Evolutionary conservation across 805 yeast species (phyloP), one percentile per base, ranked within the genome.

Genomic region (Yarrowia divulgata): DNA sequence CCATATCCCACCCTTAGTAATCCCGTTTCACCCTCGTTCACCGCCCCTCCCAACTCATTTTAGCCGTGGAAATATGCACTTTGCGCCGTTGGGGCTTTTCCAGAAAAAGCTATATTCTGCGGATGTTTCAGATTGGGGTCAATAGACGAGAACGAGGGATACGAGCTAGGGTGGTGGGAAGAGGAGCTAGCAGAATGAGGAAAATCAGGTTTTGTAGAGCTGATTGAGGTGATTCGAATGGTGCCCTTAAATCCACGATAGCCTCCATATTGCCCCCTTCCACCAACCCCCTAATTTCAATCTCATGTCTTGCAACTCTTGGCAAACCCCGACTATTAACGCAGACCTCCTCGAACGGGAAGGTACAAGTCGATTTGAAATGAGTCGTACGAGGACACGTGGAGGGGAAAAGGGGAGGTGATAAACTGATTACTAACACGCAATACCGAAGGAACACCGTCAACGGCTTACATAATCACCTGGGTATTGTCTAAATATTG

Each of bases 1-100:
- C 37, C 37, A 34, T 8, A 3, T 9, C 37, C 37, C 37, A 3
- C 37, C 29, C 29, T 23, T 23, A 23, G 29, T n/a, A n/a, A n/a
- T 23, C 29, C 2, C 29, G 29, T 23, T 4, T 23, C 29, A 23
- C 29, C 2, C 29, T 23, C 29, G 29, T 23, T 23, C 29, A 23
- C 29, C 16, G 10, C 52, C 19, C 14, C n/a, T 5, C 52, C 34
- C 52, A 48, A 35, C 52, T 29, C 35, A 48, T 23, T 46, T 46
- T 46, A 46, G 34, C 32, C 29, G 19, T 45, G 48, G 52, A 29
- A 48, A 48, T 14, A 48, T 29, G 35, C 52, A 48, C 35, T 23
- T 46, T 19, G 50, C 32, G 50, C 50, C 50, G 50, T 46, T 48
- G 52, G 50, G 50, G 32, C 8, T 18, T n/a, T 43, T 46, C 32